phyloP scores from a whole-genome alignment of 163 green algal species.

The Smithsoniella earleae region DNA sequence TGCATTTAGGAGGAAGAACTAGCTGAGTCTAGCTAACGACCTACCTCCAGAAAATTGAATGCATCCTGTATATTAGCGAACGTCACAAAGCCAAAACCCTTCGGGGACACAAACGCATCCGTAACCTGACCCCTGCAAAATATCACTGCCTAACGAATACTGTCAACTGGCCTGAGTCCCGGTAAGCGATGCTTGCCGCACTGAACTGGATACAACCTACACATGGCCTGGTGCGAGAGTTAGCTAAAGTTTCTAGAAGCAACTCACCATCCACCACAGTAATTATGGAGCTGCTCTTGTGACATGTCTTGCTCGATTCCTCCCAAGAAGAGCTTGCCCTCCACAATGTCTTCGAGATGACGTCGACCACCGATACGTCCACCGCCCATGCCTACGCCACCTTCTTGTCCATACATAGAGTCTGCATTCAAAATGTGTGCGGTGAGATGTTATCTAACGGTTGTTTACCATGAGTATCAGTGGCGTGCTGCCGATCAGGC shows the following conservation, averaged over 20 bases:
- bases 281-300: conserved; percentile 23
- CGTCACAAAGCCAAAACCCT: conserved; percentile 32
- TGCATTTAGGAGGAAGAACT: conserved; percentile 4
- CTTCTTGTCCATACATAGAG: conserved; percentile 1
- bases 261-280: conserved; percentile 20
- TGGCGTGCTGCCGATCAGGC: too few species aligned
- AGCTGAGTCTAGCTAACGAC: conserved; percentile 29
- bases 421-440: neutral
- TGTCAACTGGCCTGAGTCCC: neutral
- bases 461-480: too few species aligned
- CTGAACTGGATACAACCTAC: too few species aligned
- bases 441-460: neutral
- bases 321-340: conserved; percentile 27
- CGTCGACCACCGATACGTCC: neutral
- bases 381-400: neutral
- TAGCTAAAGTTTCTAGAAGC: too few species aligned
- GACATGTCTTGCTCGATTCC: conserved; percentile 23
- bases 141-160: neutral
- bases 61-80: conserved; percentile 30
- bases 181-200: too few species aligned
- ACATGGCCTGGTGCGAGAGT: too few species aligned
- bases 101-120: conserved; percentile 24
- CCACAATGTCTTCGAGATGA: conserved; percentile 28
- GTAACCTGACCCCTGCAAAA: conserved; percentile 29
- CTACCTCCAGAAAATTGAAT: conserved; percentile 31